A percentile compares a stretch with the other conserved stretches of the same genome.
These are phyloP conservation scores for Cladorrhinum sp. DNA, from an alignment of 2,329 filamentous ascomycete species.

Conservation along the genomic window DNA sequence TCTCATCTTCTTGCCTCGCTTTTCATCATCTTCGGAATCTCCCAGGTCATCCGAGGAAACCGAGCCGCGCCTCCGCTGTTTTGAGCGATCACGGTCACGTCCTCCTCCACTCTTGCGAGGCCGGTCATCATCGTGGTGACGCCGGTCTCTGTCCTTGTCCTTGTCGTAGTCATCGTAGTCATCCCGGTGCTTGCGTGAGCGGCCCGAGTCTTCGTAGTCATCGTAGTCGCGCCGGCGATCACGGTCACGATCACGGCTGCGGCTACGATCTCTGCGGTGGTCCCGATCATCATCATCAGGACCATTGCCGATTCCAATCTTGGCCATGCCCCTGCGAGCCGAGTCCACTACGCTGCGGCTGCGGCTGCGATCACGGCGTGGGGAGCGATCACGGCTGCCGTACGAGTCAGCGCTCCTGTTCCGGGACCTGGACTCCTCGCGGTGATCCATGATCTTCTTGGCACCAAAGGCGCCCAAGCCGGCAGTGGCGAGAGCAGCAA, in stretches of 20 bases:
- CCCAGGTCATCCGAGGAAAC: conserved; percentile 53
- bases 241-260: conserved; percentile 30
- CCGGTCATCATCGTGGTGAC: conserved; percentile 47
- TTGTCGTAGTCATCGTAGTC: conserved; percentile 46
- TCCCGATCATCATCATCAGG: conserved; percentile 36
- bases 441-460: conserved; percentile 54
- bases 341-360: conserved; percentile 65
- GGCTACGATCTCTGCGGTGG: conserved; percentile 24
- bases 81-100: conserved; percentile 36
- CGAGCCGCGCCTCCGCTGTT: conserved; percentile 39
- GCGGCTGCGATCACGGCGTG: conserved; percentile 48
- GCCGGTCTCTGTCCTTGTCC: conserved; percentile 32
- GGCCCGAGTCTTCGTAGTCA: conserved; percentile 33
- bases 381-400: conserved; percentile 42
- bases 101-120: conserved; percentile 36
- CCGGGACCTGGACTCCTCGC: conserved; percentile 50
- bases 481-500: conserved; percentile 62
- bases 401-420: conserved; percentile 51
- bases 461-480: conserved; percentile 58
- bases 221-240: conserved; percentile 30
- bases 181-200: conserved; percentile 25
- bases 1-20: conserved; percentile 54
- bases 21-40: conserved; percentile 57
- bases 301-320: conserved; percentile 56
- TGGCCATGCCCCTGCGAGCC: conserved; percentile 59